A percentile compares a stretch with the other conserved stretches of the same genome.
Conservation (phyloP, 2,329 filamentous ascomycete species). For the Sphaceloma murrayae region DNA sequence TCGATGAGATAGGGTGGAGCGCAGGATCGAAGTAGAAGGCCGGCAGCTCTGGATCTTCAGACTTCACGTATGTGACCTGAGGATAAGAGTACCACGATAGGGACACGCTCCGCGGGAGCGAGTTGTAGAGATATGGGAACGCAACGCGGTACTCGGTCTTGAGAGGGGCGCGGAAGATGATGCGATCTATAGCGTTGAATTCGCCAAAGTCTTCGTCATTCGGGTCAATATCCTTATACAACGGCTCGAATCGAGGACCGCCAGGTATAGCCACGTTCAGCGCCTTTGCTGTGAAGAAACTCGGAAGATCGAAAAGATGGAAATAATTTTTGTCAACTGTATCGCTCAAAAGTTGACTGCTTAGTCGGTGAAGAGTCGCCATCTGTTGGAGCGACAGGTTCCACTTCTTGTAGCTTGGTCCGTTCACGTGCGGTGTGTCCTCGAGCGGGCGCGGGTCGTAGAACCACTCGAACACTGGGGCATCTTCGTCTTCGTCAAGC, state of each 20-base stretch:
- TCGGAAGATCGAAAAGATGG: conserved; percentile 91
- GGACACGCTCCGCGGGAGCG: conserved; percentile 85
- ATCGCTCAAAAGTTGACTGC: conserved; percentile 81
- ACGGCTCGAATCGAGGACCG: conserved; percentile 87
- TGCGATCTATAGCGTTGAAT: conserved; percentile 98
- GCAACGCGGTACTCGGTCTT: conserved; percentile 92
- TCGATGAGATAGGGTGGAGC: conserved; percentile 94
- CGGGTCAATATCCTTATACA: conserved; percentile 97
- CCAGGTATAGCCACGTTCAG: conserved; percentile 96
- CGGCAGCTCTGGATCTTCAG: conserved; percentile 79
- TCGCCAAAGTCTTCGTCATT: conserved; percentile 99
- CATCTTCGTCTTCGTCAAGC: conserved; percentile 86
- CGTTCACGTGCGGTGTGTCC: conserved; percentile 89
- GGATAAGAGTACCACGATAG: conserved; percentile 90
- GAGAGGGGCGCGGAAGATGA: conserved; percentile 93
- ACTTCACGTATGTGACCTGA: conserved; percentile 80
- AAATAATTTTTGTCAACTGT: conserved; percentile 95
- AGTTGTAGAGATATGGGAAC: conserved; percentile 93
- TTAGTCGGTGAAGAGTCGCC: conserved; percentile 87
- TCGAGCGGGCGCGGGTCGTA: conserved; percentile 87
- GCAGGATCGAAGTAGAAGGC: conserved; percentile 97
- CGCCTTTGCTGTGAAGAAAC: conserved; percentile 91
- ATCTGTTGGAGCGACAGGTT: conserved; percentile 89
- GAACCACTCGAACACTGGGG: conserved; percentile 89
- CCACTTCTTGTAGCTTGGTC: conserved; percentile 93